These are phyloP conservation scores for Fusarium sp. DNA, from an alignment of 2,329 filamentous ascomycete genomes.

Conservation along the genomic window DNA sequence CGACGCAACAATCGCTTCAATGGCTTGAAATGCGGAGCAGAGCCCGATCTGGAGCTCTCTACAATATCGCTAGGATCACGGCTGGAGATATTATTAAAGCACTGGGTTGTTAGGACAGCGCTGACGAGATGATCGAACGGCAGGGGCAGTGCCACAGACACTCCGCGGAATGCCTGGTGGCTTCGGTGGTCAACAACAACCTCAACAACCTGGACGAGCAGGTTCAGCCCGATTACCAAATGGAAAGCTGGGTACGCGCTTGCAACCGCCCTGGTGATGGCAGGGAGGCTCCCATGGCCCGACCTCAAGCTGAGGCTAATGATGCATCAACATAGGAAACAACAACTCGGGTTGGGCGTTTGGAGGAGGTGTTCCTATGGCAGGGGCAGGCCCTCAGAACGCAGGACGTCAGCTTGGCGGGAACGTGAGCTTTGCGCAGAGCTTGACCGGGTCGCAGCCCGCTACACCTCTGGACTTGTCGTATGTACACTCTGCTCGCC, in stretches of 20 bases:
- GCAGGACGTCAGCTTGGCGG: conserved; percentile 63
- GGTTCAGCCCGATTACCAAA: conserved; percentile 68
- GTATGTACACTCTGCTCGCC: conserved; percentile 57
- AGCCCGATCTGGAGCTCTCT: neutral
- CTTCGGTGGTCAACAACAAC: conserved; percentile 67
- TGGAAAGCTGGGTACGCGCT: conserved; percentile 65
- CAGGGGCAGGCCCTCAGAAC: conserved; percentile 61
- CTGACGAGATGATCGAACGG: conserved; percentile 43
- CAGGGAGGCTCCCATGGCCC: neutral
- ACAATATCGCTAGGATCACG: conserved; percentile 11
- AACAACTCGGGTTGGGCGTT: conserved; percentile 68
- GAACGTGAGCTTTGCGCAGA: conserved; percentile 72
- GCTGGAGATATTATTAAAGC: conserved; percentile 20
- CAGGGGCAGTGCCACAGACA: conserved; percentile 68
- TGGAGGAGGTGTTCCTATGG: conserved; percentile 68
- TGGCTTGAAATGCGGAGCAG: conserved; percentile 19
- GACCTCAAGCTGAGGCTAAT: conserved; percentile 36
- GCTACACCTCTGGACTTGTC: conserved; percentile 68
- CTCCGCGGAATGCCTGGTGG: conserved; percentile 68
- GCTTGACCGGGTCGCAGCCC: conserved; percentile 68
- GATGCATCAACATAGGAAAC: conserved; percentile 51
- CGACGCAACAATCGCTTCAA: conserved; percentile 30
- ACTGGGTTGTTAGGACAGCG: conserved; percentile 32
- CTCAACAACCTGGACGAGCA: conserved; percentile 60
- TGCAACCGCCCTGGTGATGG: neutral